Conservation (phyloP, 2,329 filamentous ascomycete species). For the Hymenoscyphus occultus region DNA sequence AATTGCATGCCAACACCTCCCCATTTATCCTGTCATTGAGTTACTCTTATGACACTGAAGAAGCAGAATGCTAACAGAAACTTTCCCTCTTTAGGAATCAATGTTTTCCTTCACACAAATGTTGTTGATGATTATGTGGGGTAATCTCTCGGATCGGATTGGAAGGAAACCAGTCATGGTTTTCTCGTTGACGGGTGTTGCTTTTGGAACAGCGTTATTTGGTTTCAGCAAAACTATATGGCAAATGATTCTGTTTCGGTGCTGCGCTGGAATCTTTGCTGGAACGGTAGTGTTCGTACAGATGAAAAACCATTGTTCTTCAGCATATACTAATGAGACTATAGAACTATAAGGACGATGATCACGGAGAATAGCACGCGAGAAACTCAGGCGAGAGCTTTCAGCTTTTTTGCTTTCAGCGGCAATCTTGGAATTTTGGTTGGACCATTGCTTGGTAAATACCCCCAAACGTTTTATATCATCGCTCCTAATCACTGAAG, state of each 20-base stretch:
- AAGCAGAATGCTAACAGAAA: neutral
- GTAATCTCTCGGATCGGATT: slow-evolving; percentile 61
- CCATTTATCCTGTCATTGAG: neutral
- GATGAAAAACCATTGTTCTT: neutral
- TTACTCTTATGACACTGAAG: neutral
- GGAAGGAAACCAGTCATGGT: slow-evolving; percentile 74
- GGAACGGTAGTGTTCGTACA: slow-evolving; percentile 60
- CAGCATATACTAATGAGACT: neutral
- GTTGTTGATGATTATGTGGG: slow-evolving; percentile 74
- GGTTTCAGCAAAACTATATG: slow-evolving; percentile 63
- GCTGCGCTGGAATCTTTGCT: slow-evolving; percentile 69
- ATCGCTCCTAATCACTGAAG: slow-evolving; percentile 36
- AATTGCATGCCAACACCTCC: slow-evolving; percentile 43
- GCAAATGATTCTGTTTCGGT: slow-evolving; percentile 74
- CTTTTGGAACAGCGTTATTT: slow-evolving; percentile 60
- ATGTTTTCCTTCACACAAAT: slow-evolving; percentile 75
- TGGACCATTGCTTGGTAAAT: slow-evolving; percentile 49
- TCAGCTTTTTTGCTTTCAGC: slow-evolving; percentile 73
- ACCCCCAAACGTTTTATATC: slow-evolving; percentile 34
- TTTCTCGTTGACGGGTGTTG: slow-evolving; percentile 61
- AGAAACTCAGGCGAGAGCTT: slow-evolving; percentile 68
- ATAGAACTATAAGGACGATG: slow-evolving; percentile 67
- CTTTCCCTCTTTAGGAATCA: slow-evolving; percentile 44
- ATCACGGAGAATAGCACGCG: slow-evolving; percentile 68
- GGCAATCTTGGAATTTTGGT: slow-evolving; percentile 73